A percentile compares a stretch with the other conserved stretches of the same genome.
phyloP scores from a whole-genome alignment of 805 yeast species.

The Komagataella pseudopastoris region DNA sequence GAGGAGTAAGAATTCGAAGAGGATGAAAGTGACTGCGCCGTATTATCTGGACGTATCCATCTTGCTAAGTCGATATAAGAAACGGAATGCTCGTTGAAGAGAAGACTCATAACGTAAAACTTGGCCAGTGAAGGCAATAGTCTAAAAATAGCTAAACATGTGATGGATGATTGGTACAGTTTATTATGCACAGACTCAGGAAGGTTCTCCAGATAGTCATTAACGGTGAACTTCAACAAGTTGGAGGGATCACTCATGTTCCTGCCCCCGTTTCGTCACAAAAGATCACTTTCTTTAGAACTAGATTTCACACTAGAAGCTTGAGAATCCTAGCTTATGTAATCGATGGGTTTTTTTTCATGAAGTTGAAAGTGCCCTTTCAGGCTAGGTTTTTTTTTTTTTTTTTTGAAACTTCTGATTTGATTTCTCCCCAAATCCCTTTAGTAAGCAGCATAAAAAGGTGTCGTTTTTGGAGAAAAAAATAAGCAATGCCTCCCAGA shows the following conservation, averaged over 20 bases:
- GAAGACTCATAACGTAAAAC: conserved; percentile 74
- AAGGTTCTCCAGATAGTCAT: conserved; percentile 79
- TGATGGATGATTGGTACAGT: conserved; percentile 80
- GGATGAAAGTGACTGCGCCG: conserved; percentile 5
- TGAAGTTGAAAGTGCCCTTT: not conserved
- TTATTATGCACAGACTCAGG: conserved; percentile 79
- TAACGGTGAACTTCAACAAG: conserved; percentile 58
- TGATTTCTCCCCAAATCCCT: not conserved
- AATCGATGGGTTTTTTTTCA: not conserved
- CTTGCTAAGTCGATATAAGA: conserved; percentile 53
- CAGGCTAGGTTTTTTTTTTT: too few relatives aligned
- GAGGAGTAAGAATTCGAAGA: conserved; percentile 13
- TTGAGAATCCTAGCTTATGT: not conserved
- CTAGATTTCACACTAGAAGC: not conserved
- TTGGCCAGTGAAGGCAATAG: conserved; percentile 83
- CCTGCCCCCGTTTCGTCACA: not conserved
- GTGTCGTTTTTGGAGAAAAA: not conserved
- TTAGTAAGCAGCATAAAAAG: not conserved
- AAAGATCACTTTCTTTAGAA: not conserved
- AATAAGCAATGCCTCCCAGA: not conserved
- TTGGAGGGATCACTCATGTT: not conserved
- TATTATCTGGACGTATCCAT: conserved; percentile 40
- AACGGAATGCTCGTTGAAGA: conserved; percentile 68
- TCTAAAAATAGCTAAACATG: conserved; percentile 88
- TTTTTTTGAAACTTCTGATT: not conserved